Conservation (phyloP, 1,284 basidiomycete species). For the Moniliophthora roreri region DNA sequence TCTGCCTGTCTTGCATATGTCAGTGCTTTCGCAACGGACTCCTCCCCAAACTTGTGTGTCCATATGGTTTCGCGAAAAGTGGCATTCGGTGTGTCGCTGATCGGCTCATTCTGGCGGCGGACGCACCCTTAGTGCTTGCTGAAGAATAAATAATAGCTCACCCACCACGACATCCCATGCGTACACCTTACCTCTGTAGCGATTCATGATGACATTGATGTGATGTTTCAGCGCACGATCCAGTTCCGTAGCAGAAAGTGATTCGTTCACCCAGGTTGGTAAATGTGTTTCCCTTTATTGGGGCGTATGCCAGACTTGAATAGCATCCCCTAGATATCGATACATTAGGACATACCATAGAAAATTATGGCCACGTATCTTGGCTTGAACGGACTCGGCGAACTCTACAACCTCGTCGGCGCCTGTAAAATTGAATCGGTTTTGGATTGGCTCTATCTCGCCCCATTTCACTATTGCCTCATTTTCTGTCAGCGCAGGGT, state of each 20-base stretch:
- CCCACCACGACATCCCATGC: slow-evolving; percentile 4
- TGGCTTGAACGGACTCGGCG: slow-evolving; percentile 3
- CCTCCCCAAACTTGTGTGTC: slow-evolving; percentile 6
- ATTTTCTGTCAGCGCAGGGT: not conserved
- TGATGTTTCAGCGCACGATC: slow-evolving; percentile 5
- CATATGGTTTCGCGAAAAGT: slow-evolving; percentile 3
- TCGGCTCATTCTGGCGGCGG: not conserved
- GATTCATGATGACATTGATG: slow-evolving; percentile 4
- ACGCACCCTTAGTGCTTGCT: not conserved
- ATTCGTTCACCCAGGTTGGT: slow-evolving; percentile 6
- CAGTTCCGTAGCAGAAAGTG: slow-evolving; percentile 4
- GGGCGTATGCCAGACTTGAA: not conserved
- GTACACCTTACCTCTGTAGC: slow-evolving; percentile 3
- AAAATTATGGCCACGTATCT: slow-evolving; percentile 5
- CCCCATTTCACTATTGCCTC: slow-evolving; percentile 5
- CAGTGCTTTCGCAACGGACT: slow-evolving; percentile 4
- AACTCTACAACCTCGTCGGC: slow-evolving; percentile 5
- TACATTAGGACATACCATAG: not conserved
- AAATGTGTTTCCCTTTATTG: slow-evolving; percentile 1
- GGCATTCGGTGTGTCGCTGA: slow-evolving; percentile 7
- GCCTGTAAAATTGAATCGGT: slow-evolving; percentile 5
- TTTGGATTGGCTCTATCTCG: slow-evolving; percentile 4
- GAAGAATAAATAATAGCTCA: not conserved
- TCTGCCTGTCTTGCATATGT: slow-evolving; percentile 6
- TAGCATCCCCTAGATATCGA: not conserved